phyloP scores from a whole-genome alignment of 805 yeast genomes.

The Huiozyma naganishii region DNA sequence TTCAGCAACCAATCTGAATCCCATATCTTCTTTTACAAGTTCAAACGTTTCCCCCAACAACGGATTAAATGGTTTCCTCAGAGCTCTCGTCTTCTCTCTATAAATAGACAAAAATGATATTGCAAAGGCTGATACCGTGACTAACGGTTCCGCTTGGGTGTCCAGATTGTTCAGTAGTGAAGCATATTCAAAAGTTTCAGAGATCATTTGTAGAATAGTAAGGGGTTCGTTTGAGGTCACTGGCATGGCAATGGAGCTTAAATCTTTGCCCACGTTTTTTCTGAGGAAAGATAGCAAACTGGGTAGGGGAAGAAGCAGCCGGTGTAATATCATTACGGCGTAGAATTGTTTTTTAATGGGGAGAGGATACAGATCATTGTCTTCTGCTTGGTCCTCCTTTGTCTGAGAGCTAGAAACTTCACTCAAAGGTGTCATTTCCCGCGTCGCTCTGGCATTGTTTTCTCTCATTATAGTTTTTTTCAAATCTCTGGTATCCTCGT shows the following conservation, averaged over 20 bases:
- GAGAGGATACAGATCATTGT: constrained; percentile 51
- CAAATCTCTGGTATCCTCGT: neutral
- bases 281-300: constrained; percentile 68
- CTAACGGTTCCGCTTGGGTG: constrained; percentile 42
- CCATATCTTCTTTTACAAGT: constrained; percentile 72
- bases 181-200: constrained; percentile 74
- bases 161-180: constrained; percentile 53
- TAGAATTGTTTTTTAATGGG: constrained; percentile 34
- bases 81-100: constrained; percentile 62
- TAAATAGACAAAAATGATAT: constrained; percentile 59
- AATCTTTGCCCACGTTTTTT: constrained; percentile 87
- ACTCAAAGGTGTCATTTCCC: neutral
- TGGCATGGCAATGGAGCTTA: constrained; percentile 82
- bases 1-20: constrained; percentile 66
- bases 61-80: constrained; percentile 91
- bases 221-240: constrained; percentile 90
- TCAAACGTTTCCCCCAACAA: constrained; percentile 89
- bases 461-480: neutral
- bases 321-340: constrained; percentile 50
- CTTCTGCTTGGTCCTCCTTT: neutral
- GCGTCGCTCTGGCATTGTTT: neutral
- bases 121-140: constrained; percentile 70
- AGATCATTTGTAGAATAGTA: constrained; percentile 64
- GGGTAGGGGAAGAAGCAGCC: constrained; percentile 66
- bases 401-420: too few relatives aligned